Evolutionary conservation across 441 rosid species (phyloP), one percentile per base, ranked within the genome.

Genomic region (Kokia cookei): DNA sequence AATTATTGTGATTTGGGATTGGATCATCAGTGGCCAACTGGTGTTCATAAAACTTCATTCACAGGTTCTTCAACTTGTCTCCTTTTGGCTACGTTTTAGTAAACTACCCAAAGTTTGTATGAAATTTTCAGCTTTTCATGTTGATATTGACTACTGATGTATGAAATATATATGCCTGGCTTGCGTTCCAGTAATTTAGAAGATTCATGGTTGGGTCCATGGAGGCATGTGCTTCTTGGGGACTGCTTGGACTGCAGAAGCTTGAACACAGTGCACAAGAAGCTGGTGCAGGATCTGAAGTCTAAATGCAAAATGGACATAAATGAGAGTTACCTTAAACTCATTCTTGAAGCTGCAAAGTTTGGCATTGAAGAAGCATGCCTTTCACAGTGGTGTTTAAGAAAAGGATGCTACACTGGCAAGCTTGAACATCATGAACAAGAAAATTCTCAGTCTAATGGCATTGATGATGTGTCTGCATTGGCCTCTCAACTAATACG

Each of bases 161-260:
- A 69, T 29, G 67, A 55, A 59, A 55, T 35, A 26, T 8, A 13
- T 51, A 54, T 32, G 57, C 63, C 42, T 76, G 48, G 43, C 47
- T 29, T 61, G 29, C 80, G 69, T 75, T 75, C 61, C 82, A 96
- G 99, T 86, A 84, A 84, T 73, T 75, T 92, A 59, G 98, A 96
- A 92, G 97, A 87, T 75, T 80, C 83, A 68, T 93, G 98, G 99
- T 82, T 93, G 70, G 99, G 98, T 67, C 84, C 92, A 15, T 91
- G 93, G 98, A 90, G 87, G 73, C 85, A 64, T 78, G 71, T 89
- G 78, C 90, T 96, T 80, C 82, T 89, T 10, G 96, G 97, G 84
- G 90, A 87, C 75, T 78, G 75, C 77, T 71, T 85, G 51, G 82
- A 88, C 81, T 77, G 78, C 81, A 78, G 80, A 63, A 81, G 61